phyloP scores from a whole-genome alignment of 495 filamentous ascomycete species.

The Podospora didyma region DNA sequence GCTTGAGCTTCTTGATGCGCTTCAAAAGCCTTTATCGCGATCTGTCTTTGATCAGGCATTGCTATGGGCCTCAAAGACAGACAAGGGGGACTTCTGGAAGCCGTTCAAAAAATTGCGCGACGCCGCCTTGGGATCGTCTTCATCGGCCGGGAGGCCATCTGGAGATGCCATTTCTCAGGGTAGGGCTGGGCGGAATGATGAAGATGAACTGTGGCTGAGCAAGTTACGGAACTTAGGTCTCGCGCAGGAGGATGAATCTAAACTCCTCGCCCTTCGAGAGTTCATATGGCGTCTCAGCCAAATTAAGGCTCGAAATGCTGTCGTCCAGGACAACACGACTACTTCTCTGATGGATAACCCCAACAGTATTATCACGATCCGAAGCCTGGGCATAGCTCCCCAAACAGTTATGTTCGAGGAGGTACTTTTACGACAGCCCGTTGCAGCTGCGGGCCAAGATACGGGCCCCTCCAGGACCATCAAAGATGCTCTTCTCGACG shows the following conservation, averaged over 20 bases:
- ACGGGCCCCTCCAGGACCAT: constrained; percentile 66
- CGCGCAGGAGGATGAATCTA: constrained; percentile 79
- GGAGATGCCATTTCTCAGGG: constrained; percentile 29
- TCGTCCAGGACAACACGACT: constrained; percentile 23
- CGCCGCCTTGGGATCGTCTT: constrained; percentile 58
- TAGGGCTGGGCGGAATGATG: constrained; percentile 70
- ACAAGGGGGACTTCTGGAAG: constrained; percentile 84
- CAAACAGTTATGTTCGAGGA: constrained; percentile 93
- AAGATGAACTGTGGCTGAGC: constrained; percentile 92
- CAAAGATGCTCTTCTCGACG: constrained; percentile 85
- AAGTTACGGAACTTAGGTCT: constrained; percentile 82
- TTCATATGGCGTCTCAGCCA: constrained; percentile 85
- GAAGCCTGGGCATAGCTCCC: constrained; percentile 66
- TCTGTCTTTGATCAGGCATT: constrained; percentile 79
- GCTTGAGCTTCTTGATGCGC: constrained; percentile 67
- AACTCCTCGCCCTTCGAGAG: constrained; percentile 78
- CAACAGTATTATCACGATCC: constrained; percentile 67
- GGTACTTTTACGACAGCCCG: constrained; percentile 31
- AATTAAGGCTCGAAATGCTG: constrained; percentile 57
- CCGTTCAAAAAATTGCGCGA: constrained; percentile 59
- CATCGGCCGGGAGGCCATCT: constrained; percentile 19
- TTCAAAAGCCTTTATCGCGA: constrained; percentile 80
- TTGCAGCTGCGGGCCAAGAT: constrained; percentile 18
- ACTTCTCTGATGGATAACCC: constrained; percentile 23
- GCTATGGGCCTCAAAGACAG: constrained; percentile 77